A percentile compares a stretch with the other conserved stretches of the same genome.
Conservation (phyloP, 257 asterid species). For the Hygrophila difformis region DNA sequence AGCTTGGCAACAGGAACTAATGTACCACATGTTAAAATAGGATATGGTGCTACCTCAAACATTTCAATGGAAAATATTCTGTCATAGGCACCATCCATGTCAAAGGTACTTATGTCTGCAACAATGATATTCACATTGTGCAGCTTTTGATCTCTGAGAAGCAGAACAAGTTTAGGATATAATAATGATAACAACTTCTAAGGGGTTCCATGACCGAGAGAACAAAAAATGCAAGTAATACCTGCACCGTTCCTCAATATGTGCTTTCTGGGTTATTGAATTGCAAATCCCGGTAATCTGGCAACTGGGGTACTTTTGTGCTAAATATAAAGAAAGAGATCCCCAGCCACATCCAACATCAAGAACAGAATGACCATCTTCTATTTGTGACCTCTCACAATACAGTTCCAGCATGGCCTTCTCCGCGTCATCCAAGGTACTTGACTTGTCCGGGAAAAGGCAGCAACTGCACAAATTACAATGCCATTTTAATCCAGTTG, state of each 20-base stretch:
- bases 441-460: conserved; percentile 47
- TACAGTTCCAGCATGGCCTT: conserved; percentile 75
- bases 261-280: conserved; percentile 76
- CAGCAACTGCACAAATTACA: conserved; percentile 77
- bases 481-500: conserved; percentile 8
- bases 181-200: no score
- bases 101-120: conserved; percentile 67
- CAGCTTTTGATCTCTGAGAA: conserved; percentile 50
- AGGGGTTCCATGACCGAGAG: neutral
- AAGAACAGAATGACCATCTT: conserved; percentile 83
- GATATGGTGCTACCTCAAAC: conserved; percentile 58
- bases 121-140: conserved; percentile 69
- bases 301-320: conserved; percentile 63
- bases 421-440: conserved; percentile 87
- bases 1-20: neutral
- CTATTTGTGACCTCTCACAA: conserved; percentile 71
- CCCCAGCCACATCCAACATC: conserved; percentile 99
- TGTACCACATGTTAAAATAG: neutral
- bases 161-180: conserved; percentile 9
- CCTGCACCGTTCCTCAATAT: conserved; percentile 68
- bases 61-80: conserved; percentile 81
- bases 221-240: conserved; percentile 16
- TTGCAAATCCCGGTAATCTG: conserved; percentile 82
- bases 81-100: conserved; percentile 82
- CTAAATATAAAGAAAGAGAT: conserved; percentile 63